Evolutionary conservation across 164 flowering plant species (phyloP), one percentile per base, ranked within the genome.

Genomic region (Aristolochia contorta): DNA sequence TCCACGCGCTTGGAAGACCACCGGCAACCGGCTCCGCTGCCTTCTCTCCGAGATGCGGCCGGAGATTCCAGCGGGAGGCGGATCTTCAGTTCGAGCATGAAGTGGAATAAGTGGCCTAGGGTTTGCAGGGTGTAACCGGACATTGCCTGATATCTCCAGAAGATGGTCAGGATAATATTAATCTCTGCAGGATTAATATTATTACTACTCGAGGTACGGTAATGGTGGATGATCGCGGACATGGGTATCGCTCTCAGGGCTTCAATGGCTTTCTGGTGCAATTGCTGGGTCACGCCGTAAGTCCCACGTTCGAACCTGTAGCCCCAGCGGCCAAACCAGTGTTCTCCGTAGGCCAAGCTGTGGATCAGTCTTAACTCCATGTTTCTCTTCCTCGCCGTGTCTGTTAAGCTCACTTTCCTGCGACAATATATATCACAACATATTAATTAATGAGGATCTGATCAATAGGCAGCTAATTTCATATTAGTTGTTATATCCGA

Each of bases 281-380:
- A 81, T 50, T 69, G 70, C 52, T 74, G 77, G 8, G 84, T 84
- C 4, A 88, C 84, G 4, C 89, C 85, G 61, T 43, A 88, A 73
- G 80, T 84, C 66, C 96, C 99, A 6, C 84, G 80, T 1, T 82
- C 82, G 57, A 88, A 86, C 18, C 56, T 56, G 79, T 94, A 91
- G n/a, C 90, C 96, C 96, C 97, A 94, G 0, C 73, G 84, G 23
- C 87, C 82, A 16, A 94, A 88, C 99, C 99, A 94, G 3, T 95
- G 74, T 62, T 77, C 69, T 1, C 89, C 81, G 27, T 85, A 80
- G 52, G 87, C 97, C 10, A 85, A 68, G 2, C 88, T 83, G 59
- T 91, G 81, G 23, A 94, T 73, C 51, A 94, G 71, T 69, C 96
- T 76, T 57, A 88, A 58, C 7, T 94, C 95, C 96, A 94, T 90